Conservation (phyloP, 1,139 yeast species). For the Saccharomyces hybrid region DNA sequence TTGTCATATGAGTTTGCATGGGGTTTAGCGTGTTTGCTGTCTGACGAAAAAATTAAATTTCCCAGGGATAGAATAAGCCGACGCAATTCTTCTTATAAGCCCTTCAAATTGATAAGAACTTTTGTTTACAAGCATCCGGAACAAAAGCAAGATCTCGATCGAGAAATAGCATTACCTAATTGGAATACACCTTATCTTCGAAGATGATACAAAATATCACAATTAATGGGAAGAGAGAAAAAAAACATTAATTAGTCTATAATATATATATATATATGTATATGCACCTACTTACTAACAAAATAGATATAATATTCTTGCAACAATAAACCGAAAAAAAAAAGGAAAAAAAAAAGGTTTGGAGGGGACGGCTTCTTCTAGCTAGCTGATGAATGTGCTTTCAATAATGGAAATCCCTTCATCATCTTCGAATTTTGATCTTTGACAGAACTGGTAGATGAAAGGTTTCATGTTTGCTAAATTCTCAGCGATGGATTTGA, state of each 20-base stretch:
- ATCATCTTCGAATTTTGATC: constrained; percentile 24
- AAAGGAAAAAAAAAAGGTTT: not conserved
- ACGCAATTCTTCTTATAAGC: not conserved
- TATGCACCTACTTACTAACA: not conserved
- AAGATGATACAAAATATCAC: not conserved
- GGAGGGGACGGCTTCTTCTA: not conserved
- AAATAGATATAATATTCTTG: not conserved
- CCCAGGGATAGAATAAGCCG: not conserved
- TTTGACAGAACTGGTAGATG: constrained; percentile 74
- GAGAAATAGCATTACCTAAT: constrained; percentile 8
- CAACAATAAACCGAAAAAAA: not conserved
- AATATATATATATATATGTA: not conserved
- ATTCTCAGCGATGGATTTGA: constrained; percentile 70
- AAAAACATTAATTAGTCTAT: constrained; percentile 1
- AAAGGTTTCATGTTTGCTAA: constrained; percentile 82
- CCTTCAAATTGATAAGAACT: constrained; percentile 6
- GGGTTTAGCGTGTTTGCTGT: not conserved
- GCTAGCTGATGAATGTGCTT: constrained; percentile 24
- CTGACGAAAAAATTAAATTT: not conserved
- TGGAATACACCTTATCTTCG: constrained; percentile 13
- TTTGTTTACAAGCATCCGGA: constrained; percentile 10
- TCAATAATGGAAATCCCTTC: constrained; percentile 27
- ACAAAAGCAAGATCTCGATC: constrained; percentile 6
- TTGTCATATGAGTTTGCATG: not conserved
- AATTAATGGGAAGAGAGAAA: too few species aligned